These are phyloP conservation scores for Hansenula anomala DNA, from an alignment of 1,139 yeast genomes.

Conservation along the genomic window DNA sequence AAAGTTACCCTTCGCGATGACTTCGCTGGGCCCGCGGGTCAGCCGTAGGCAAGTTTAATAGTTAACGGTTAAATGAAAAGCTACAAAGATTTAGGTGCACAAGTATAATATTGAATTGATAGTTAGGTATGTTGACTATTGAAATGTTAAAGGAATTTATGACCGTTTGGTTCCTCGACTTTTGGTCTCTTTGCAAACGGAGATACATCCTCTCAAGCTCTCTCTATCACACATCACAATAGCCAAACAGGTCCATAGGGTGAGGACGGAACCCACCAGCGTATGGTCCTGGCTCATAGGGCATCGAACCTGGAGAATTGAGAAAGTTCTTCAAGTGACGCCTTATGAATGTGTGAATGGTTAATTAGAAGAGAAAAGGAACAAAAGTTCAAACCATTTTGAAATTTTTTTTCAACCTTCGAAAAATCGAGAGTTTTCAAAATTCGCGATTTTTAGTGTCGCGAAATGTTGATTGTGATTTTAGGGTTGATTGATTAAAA, in stretches of 20 bases:
- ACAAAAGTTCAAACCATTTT: background rate
- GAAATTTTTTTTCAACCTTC: background rate
- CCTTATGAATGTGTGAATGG: background rate
- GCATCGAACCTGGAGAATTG: background rate
- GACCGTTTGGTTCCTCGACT: conserved; percentile 20
- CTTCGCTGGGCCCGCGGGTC: background rate
- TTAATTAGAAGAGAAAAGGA: background rate
- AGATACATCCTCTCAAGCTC: conserved; percentile 20
- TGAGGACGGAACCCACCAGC: conserved; percentile 3
- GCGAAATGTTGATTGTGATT: too few relatives aligned
- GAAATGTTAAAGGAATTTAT: conserved; percentile 16
- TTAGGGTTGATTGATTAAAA: too few relatives aligned
- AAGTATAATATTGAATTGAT: too few relatives aligned
- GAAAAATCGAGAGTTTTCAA: too few relatives aligned
- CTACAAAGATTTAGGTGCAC: too few relatives aligned
- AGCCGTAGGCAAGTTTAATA: background rate
- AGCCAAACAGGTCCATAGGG: background rate
- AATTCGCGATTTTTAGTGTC: too few relatives aligned
- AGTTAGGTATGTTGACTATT: background rate
- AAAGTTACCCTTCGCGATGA: background rate
- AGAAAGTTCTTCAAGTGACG: background rate
- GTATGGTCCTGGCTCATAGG: background rate
- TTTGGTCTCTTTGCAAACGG: conserved; percentile 17
- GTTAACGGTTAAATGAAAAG: background rate
- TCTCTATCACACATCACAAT: conserved; percentile 2